Evolutionary conservation across 2,329 filamentous ascomycete species (phyloP).

Genomic region (Colletotrichum abscissum): DNA sequence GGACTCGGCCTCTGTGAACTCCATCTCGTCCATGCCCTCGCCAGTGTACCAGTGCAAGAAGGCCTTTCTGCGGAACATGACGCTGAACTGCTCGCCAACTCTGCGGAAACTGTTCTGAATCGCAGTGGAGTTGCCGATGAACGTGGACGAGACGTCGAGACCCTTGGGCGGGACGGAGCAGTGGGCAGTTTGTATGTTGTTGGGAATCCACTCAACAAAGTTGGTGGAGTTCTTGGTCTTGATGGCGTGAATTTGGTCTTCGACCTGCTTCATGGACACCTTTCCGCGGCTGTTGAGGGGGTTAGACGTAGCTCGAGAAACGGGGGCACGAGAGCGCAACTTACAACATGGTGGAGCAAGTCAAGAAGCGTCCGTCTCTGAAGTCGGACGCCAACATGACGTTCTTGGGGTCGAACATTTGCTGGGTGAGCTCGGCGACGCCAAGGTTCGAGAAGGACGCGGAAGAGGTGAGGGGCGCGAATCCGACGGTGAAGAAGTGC

Average conservation of each 20-base stretch:
- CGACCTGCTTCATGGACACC: conserved; percentile 99
- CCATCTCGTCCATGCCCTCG: conserved; percentile 99
- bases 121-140: conserved; percentile 98
- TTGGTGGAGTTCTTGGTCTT: conserved; percentile 99
- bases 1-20: conserved; percentile 99
- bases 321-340: conserved; percentile 45
- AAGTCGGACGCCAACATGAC: conserved; percentile 99
- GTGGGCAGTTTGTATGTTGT: conserved; percentile 99
- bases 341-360: conserved; percentile 98
- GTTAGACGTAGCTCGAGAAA: background rate
- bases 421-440: conserved; percentile 98
- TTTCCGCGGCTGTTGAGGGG: conserved; percentile 80
- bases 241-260: conserved; percentile 99
- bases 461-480: conserved; percentile 91
- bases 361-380: conserved; percentile 99
- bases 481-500: conserved; percentile 99
- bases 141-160: conserved; percentile 98
- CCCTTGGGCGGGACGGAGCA: conserved; percentile 98
- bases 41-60: conserved; percentile 99
- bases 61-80: conserved; percentile 99
- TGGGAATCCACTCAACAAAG: conserved; percentile 99
- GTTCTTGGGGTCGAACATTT: conserved; percentile 99
- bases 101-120: conserved; percentile 99
- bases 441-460: conserved; percentile 92
- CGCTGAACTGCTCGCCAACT: conserved; percentile 98